Evolutionary conservation across 2,329 filamentous ascomycete species (phyloP).

Genomic region (Sordariomycetes sp.): DNA sequence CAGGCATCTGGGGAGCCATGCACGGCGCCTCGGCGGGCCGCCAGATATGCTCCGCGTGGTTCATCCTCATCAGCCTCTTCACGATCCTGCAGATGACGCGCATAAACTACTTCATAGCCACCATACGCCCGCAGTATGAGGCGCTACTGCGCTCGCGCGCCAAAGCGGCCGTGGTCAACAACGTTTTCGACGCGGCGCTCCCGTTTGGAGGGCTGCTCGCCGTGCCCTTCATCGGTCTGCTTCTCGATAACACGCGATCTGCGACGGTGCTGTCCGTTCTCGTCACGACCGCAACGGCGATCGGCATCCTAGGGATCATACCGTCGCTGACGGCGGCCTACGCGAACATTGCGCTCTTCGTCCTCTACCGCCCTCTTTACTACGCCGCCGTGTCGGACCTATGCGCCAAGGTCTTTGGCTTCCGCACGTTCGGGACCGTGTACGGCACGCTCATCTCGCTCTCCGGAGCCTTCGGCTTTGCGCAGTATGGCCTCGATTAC

Average conservation of each 20-base stretch:
- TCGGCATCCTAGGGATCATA: conserved; percentile 68
- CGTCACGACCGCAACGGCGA: conserved; percentile 59
- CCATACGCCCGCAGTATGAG: conserved; percentile 71
- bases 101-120: conserved; percentile 91
- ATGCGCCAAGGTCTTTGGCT: conserved; percentile 83
- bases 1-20: conserved; percentile 79
- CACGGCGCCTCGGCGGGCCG: conserved; percentile 60
- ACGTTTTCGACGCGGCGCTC: conserved; percentile 70
- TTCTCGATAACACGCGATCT: conserved; percentile 70
- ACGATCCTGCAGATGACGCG: conserved; percentile 67
- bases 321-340: conserved; percentile 63
- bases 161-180: conserved; percentile 61
- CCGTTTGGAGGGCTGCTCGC: conserved; percentile 75
- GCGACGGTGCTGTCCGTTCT: conserved; percentile 59
- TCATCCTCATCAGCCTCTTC: conserved; percentile 71
- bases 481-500: conserved; percentile 69
- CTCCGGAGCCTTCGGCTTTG: conserved; percentile 74
- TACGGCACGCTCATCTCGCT: conserved; percentile 85
- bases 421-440: conserved; percentile 86
- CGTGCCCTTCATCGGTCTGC: conserved; percentile 72
- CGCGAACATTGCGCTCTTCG: conserved; percentile 66
- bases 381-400: conserved; percentile 89
- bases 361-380: conserved; percentile 78
- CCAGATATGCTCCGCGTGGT: conserved; percentile 76
- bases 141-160: conserved; percentile 55